Evolutionary conservation across 1,139 yeast species (phyloP).

Genomic region (Yamadazyma oceani): DNA sequence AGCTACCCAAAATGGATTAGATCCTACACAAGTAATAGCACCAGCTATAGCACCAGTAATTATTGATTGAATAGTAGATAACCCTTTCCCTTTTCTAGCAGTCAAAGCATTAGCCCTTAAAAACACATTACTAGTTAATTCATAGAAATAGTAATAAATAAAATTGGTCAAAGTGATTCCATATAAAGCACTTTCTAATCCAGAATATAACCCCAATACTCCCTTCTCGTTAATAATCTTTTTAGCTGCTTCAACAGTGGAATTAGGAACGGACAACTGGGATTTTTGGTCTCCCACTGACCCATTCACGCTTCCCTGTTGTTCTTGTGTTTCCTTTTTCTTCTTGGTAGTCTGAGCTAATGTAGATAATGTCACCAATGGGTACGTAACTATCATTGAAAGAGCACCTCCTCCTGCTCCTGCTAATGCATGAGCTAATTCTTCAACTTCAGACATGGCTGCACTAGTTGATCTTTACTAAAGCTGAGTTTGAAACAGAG

Average conservation of each 20-base stretch:
- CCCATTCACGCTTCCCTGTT: slow-evolving; percentile 8
- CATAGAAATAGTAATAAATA: slow-evolving; percentile 88
- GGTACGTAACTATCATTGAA: slow-evolving; percentile 82
- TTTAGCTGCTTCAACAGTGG: slow-evolving; percentile 35
- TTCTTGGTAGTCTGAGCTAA: slow-evolving; percentile 70
- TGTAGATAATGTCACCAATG: slow-evolving; percentile 80
- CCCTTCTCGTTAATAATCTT: slow-evolving; percentile 64
- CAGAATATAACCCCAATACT: slow-evolving; percentile 72
- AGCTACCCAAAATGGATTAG: slow-evolving; percentile 97
- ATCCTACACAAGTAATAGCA: slow-evolving; percentile 74
- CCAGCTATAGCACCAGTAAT: slow-evolving; percentile 87
- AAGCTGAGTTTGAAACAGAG: neutral
- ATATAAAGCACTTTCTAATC: slow-evolving; percentile 82
- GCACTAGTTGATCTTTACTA: too few relatives aligned
- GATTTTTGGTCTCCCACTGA: slow-evolving; percentile 15
- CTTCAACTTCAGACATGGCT: slow-evolving; percentile 43
- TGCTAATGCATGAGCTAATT: slow-evolving; percentile 80
- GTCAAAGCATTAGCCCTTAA: slow-evolving; percentile 36
- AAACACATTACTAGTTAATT: slow-evolving; percentile 59
- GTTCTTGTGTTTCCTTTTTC: slow-evolving; percentile 16
- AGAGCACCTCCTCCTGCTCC: slow-evolving; percentile 95
- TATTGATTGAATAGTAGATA: slow-evolving; percentile 71
- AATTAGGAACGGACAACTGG: slow-evolving; percentile 18
- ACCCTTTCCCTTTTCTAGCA: slow-evolving; percentile 34
- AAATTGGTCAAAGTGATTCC: slow-evolving; percentile 87